Evolutionary conservation across 352 stramenopile genomes (phyloP).

Genomic region (Globisporangium cystogenes): DNA sequence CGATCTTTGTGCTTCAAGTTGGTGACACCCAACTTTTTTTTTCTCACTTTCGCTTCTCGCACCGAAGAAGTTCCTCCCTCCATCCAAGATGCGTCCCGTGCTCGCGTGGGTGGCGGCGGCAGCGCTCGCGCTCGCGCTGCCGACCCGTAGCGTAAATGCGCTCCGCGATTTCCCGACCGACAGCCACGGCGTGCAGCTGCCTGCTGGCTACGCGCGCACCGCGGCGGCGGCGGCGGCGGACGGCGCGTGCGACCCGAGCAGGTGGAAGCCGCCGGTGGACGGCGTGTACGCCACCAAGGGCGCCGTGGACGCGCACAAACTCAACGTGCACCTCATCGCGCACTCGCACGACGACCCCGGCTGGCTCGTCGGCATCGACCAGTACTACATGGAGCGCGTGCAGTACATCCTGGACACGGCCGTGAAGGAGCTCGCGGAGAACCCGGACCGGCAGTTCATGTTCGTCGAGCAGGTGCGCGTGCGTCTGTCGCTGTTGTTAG

Average conservation of each 20-base stretch:
- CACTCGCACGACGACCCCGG: slow-evolving; percentile 96
- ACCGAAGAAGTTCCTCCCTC: too few species aligned
- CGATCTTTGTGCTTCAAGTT: background rate
- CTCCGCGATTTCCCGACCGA: slow-evolving; percentile 1
- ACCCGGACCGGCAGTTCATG: slow-evolving; percentile 92
- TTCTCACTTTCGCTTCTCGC: too few species aligned
- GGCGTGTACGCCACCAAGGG: slow-evolving; percentile 65
- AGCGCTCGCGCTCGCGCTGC: slow-evolving; percentile 8
- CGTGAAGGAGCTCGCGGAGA: slow-evolving; percentile 79
- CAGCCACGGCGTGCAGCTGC: slow-evolving; percentile 11
- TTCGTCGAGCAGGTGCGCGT: slow-evolving; percentile 85
- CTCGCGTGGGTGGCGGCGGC: slow-evolving; percentile 4
- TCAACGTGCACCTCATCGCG: slow-evolving; percentile 96
- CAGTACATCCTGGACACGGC: slow-evolving; percentile 95
- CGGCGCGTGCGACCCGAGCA: slow-evolving; percentile 43
- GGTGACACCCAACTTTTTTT: too few species aligned
- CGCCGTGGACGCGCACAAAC: slow-evolving; percentile 45
- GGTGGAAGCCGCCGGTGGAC: slow-evolving; percentile 59
- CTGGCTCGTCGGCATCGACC: slow-evolving; percentile 96
- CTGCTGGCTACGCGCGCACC: background rate
- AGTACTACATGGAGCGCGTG: slow-evolving; percentile 95
- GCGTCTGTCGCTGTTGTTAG: background rate
- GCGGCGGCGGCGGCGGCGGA: background rate
- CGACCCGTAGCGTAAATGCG: background rate
- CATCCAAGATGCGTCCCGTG: slow-evolving; percentile 4